Evolutionary conservation across 768 basidiomycete genomes (phyloP).

Genomic region (Tylopilus vinaceipallidus): DNA sequence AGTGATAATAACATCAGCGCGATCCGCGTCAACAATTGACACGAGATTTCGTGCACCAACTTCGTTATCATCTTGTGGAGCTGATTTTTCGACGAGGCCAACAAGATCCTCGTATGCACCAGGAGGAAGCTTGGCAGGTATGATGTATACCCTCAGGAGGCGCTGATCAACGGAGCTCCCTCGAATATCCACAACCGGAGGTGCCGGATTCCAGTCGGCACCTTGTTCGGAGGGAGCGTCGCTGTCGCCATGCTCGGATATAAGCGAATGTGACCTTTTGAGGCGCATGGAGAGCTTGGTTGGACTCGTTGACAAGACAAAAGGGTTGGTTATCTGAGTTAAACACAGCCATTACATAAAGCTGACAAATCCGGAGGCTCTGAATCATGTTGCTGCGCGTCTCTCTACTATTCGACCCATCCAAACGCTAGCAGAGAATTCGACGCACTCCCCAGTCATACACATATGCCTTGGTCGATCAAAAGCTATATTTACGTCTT

Average conservation of each 20-base stretch:
- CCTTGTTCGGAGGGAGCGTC: not conserved
- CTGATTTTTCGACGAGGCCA: slow-evolving; percentile 23
- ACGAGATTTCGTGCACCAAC: slow-evolving; percentile 23
- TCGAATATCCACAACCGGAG: slow-evolving; percentile 4
- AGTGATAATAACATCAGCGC: slow-evolving; percentile 68
- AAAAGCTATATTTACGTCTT: not conserved
- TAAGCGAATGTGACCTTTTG: slow-evolving; percentile 11
- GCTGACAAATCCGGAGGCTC: no score
- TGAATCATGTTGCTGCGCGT: no score
- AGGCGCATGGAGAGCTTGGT: slow-evolving; percentile 7
- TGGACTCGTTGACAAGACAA: not conserved
- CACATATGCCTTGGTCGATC: not conserved
- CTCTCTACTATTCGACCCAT: not conserved
- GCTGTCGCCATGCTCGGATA: not conserved
- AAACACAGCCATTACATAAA: no score
- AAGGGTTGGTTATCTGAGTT: no score
- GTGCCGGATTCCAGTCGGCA: not conserved
- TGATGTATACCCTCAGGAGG: slow-evolving; percentile 27
- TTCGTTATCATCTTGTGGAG: not conserved
- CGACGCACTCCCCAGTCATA: not conserved
- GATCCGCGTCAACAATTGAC: slow-evolving; percentile 39
- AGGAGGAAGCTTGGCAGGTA: slow-evolving; percentile 32
- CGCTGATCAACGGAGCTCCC: slow-evolving; percentile 5
- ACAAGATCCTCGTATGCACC: slow-evolving; percentile 22
- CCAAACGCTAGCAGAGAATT: not conserved